A percentile compares a stretch with the other conserved stretches of the same genome.
These are phyloP conservation scores for Filosporella fistucella DNA, from an alignment of 495 filamentous ascomycete genomes.

Conservation along the genomic window DNA sequence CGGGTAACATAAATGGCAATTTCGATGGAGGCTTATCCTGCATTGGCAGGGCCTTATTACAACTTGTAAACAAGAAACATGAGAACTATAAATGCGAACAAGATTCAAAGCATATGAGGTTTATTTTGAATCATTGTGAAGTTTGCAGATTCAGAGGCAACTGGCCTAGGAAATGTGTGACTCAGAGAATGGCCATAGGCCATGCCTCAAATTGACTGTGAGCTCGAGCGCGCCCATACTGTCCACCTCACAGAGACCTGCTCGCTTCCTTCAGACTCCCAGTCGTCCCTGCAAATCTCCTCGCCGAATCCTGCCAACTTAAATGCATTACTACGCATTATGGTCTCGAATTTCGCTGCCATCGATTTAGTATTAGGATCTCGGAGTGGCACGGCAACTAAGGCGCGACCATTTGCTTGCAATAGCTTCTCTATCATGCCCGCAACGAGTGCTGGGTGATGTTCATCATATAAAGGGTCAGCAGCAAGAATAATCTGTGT, in stretches of 20 bases:
- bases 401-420: constrained; percentile 41
- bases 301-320: constrained; percentile 20
- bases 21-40: too few species aligned
- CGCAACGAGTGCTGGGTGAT: constrained; percentile 59
- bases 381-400: constrained; percentile 63
- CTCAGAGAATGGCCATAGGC: too few species aligned
- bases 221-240: neutral
- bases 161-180: too few species aligned
- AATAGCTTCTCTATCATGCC: constrained; percentile 52
- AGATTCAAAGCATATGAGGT: too few species aligned
- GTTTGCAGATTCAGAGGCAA: too few species aligned
- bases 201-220: too few species aligned
- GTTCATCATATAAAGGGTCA: constrained; percentile 65
- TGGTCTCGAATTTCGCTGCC: constrained; percentile 44
- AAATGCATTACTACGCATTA: constrained; percentile 51
- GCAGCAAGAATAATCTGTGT: constrained; percentile 51
- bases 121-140: too few species aligned
- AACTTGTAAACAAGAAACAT: too few species aligned
- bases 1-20: too few species aligned
- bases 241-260: neutral
- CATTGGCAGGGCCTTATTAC: too few species aligned
- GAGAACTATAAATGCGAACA: too few species aligned
- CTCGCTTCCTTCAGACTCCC: neutral
- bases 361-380: constrained; percentile 48
- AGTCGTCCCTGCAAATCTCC: neutral